phyloP scores from a whole-genome alignment of 2,329 filamentous ascomycete species.

The Paecilomyces niveus region DNA sequence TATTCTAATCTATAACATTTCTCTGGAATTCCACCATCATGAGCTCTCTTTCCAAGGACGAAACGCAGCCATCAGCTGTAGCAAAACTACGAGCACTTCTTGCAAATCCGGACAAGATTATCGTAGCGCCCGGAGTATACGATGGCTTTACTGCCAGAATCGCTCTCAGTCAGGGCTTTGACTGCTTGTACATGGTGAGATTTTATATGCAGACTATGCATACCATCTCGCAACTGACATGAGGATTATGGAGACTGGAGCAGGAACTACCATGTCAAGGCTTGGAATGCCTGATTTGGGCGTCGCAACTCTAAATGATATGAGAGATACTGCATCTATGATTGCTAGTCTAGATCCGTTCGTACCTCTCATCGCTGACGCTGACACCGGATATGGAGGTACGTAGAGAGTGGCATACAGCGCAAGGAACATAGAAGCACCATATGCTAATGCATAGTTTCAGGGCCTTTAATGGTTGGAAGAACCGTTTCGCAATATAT shows the following conservation, averaged over 20 bases:
- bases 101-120: conserved; percentile 31
- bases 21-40: too few species aligned
- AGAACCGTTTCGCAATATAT: conserved; percentile 40
- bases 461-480: conserved; percentile 30
- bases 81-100: conserved; percentile 34
- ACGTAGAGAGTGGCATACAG: not conserved
- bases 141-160: conserved; percentile 61
- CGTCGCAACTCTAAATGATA: conserved; percentile 55
- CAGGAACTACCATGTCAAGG: conserved; percentile 54
- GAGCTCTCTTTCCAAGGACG: too few species aligned
- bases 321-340: conserved; percentile 58
- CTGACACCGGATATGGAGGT: conserved; percentile 49
- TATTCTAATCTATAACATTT: too few species aligned
- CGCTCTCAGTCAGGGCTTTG: conserved; percentile 55
- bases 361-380: conserved; percentile 53
- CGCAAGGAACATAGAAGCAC: too few species aligned
- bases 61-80: conserved; percentile 2
- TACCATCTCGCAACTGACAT: not conserved
- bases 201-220: not conserved
- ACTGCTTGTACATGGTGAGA: conserved; percentile 60
- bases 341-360: conserved; percentile 52
- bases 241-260: conserved; percentile 46
- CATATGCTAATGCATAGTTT: too few species aligned
- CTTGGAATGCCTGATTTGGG: conserved; percentile 59
- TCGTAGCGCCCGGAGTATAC: conserved; percentile 61